phyloP scores from a whole-genome alignment of 139 green algal species.

The Eudorina sp. region DNA sequence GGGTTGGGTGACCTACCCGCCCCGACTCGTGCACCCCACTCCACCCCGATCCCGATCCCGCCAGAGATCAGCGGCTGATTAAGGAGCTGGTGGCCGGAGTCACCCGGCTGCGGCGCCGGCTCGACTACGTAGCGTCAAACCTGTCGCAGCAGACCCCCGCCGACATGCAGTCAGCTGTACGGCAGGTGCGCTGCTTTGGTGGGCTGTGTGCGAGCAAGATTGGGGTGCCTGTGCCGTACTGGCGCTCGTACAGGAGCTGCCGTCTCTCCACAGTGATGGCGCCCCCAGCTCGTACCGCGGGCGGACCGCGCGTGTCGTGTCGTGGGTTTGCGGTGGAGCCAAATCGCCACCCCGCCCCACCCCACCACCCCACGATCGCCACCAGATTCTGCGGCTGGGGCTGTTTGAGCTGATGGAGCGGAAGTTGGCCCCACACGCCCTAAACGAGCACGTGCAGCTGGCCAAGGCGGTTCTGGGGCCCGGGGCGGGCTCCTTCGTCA shows the following conservation, averaged over 20 bases:
- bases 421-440: conserved; percentile 57
- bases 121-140: conserved; percentile 68
- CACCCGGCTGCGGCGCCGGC: conserved; percentile 66
- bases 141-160: conserved; percentile 53
- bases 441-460: conserved; percentile 86
- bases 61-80: conserved; percentile 56
- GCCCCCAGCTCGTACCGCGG: no score
- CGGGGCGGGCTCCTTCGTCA: conserved; percentile 66
- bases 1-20: no score
- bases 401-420: conserved; percentile 81
- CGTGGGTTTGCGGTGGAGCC: neutral
- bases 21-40: no score
- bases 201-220: no score
- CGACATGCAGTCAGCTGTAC: conserved; percentile 40
- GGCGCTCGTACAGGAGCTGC: no score
- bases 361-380: neutral
- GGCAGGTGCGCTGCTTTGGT: conserved; percentile 43
- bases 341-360: neutral
- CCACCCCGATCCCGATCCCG: no score
- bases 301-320: no score
- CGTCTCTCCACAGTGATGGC: no score
- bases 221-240: no score
- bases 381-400: conserved; percentile 78
- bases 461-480: conserved; percentile 66
- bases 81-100: conserved; percentile 81